A percentile compares a stretch with the other conserved stretches of the same genome.
Evolutionary conservation across 2,329 filamentous ascomycete genomes (phyloP).

Genomic region (Microdochium trichocladiopsis): DNA sequence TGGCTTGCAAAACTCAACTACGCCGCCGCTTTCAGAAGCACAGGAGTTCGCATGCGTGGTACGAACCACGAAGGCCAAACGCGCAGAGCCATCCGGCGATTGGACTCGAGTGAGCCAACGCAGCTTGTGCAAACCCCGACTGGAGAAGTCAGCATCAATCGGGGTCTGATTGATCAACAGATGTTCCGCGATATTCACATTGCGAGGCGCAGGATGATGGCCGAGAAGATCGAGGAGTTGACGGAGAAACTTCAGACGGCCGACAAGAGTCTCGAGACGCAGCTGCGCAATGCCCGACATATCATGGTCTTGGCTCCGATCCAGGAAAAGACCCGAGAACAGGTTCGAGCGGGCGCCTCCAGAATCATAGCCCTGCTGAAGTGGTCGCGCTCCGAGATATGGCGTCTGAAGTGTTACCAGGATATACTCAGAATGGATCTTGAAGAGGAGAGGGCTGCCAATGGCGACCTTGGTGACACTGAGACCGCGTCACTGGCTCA

Average conservation of each 20-base stretch:
- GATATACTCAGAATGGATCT: slow-evolving; percentile 83
- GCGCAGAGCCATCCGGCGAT: slow-evolving; percentile 62
- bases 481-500: slow-evolving; percentile 7
- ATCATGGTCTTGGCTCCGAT: slow-evolving; percentile 84
- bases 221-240: slow-evolving; percentile 74
- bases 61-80: slow-evolving; percentile 82
- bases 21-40: slow-evolving; percentile 86
- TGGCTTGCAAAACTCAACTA: slow-evolving; percentile 97
- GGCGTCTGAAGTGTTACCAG: slow-evolving; percentile 82
- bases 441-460: slow-evolving; percentile 61
- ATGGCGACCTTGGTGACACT: slow-evolving; percentile 20
- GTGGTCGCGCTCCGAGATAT: slow-evolving; percentile 91
- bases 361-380: slow-evolving; percentile 82
- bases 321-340: slow-evolving; percentile 80
- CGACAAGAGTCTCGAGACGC: slow-evolving; percentile 73
- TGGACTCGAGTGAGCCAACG: slow-evolving; percentile 55
- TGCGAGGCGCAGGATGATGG: slow-evolving; percentile 76
- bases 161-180: slow-evolving; percentile 69
- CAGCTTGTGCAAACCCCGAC: slow-evolving; percentile 61
- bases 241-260: slow-evolving; percentile 68
- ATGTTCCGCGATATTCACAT: slow-evolving; percentile 81
- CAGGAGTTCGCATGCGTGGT: slow-evolving; percentile 83
- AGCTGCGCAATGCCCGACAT: slow-evolving; percentile 85
- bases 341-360: slow-evolving; percentile 76
- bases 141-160: slow-evolving; percentile 67